Evolutionary conservation across 176 grass and related monocot genomes (phyloP).

Genomic region (Zoysia japonica): DNA sequence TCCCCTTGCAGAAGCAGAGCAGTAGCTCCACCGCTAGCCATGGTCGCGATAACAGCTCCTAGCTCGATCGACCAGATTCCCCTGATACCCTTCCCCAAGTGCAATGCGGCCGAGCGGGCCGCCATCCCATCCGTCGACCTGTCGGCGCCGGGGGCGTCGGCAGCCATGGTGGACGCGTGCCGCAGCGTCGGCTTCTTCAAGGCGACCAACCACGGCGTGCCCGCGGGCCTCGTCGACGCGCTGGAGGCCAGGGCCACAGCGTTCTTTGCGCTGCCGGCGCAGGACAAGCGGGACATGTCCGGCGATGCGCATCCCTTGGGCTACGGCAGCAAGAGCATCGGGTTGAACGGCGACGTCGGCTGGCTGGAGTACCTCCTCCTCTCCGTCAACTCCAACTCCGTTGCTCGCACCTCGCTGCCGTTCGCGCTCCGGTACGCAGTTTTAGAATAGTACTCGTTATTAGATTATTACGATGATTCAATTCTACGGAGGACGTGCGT

Average conservation of each 20-base stretch:
- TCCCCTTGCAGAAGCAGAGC: not conserved
- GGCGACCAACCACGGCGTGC: conserved; percentile 74
- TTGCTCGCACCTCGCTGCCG: conserved; percentile 16
- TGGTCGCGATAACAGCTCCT: conserved; percentile 42
- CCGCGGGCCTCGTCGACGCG: conserved; percentile 37
- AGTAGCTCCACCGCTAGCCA: not conserved
- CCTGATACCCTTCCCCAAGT: conserved; percentile 6
- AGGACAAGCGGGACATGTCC: conserved; percentile 55
- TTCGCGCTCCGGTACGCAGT: conserved; percentile 5
- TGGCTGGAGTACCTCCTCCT: conserved; percentile 91
- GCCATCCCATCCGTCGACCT: conserved; percentile 46
- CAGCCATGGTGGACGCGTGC: conserved; percentile 53
- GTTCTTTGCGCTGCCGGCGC: conserved; percentile 60
- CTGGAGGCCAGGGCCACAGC: conserved; percentile 57
- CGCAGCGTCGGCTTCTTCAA: conserved; percentile 68
- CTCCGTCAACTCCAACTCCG: conserved; percentile 24
- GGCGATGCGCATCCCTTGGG: conserved; percentile 42
- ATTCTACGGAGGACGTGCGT: not conserved
- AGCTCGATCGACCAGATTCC: conserved; percentile 35
- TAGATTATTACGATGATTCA: too few species aligned
- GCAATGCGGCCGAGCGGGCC: not conserved
- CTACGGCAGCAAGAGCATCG: conserved; percentile 83
- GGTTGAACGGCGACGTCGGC: conserved; percentile 74
- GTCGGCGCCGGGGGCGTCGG: conserved; percentile 40
- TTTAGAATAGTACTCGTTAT: too few species aligned